Evolutionary conservation across 129 eudicot genomes (phyloP), one percentile per base, ranked within the genome.

Genomic region (Tanacetum coccineum): DNA sequence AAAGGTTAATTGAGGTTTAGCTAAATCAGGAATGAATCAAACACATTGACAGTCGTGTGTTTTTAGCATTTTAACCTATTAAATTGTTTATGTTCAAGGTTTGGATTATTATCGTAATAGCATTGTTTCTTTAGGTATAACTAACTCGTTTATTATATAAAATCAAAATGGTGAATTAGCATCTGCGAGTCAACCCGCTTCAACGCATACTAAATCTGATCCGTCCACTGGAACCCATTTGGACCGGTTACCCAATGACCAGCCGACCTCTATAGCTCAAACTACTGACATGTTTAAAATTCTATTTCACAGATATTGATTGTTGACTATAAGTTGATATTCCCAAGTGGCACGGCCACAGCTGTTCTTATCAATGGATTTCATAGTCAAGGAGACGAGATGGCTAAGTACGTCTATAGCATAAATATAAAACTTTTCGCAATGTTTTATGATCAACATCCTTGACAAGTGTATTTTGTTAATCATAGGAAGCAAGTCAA

Each of bases 321-420:
- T 54, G 70, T 88, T 4, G 94, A 89, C 70, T 89, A 85, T 80
- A 89, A 85, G 72, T 48, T 89, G 82, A 75, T 81, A 13, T 86
- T 85, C 69, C 94, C 93, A 67, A 91, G 86, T 79, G 97, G 97
- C 56, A 91, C 86, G 83, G 97, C 97, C 18, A 91, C 97, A 54
- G 97, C 97, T 14, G 95, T 91, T 70, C 95, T 91, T n/a, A 91
- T 91, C 50, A 87, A 91, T 48, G 97, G 97, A 70, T 87, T 91
- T 72, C 97, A 91, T 58, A 55, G 81, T 73, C 82, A 70, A 50
- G 90, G 86, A 15, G 95, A 87, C 30, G 70, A 77, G 40, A 75
- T 60, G 67, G 89, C 95, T 20, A 87, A 76, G 97, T 87, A 87
- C 61, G 19, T 70, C 58, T 44, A 48, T 40, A 44, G 51, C 59